phyloP scores from a whole-genome alignment of 2,329 filamentous ascomycete species.

The Rhytidhysteron rufulum region DNA sequence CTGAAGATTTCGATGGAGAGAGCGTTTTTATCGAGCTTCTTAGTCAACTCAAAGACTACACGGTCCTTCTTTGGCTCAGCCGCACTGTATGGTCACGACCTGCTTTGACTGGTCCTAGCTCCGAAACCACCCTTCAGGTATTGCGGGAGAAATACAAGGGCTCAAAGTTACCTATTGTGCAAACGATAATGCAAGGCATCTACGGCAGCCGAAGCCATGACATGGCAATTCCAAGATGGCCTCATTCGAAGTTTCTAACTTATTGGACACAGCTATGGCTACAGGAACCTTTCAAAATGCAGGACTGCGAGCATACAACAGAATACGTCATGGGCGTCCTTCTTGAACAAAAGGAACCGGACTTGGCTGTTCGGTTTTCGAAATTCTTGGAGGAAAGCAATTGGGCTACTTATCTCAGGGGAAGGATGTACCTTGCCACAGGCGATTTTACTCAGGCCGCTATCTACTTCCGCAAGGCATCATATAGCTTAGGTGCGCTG shows the following conservation, averaged over 20 bases:
- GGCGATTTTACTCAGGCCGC: conserved; percentile 72
- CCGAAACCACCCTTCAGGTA: conserved; percentile 19
- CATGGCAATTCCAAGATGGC: conserved; percentile 19
- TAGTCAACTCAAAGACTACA: conserved; percentile 31
- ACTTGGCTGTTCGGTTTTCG: conserved; percentile 61
- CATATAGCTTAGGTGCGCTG: conserved; percentile 72
- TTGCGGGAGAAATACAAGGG: conserved; percentile 21
- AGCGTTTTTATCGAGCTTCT: conserved; percentile 65
- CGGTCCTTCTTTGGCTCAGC: conserved; percentile 32
- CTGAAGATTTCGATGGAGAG: conserved; percentile 59
- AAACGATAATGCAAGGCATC: conserved; percentile 34
- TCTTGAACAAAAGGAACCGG: conserved; percentile 39
- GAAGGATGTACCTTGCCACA: conserved; percentile 69
- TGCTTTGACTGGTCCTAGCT: conserved; percentile 23
- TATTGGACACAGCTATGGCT: conserved; percentile 47
- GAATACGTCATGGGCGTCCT: conserved; percentile 41
- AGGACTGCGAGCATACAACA: conserved; percentile 33
- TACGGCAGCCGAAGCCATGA: conserved; percentile 29
- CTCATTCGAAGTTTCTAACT: conserved; percentile 35
- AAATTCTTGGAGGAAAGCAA: conserved; percentile 56
- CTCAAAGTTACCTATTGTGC: conserved; percentile 28
- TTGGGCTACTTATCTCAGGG: conserved; percentile 75
- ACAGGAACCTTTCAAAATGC: conserved; percentile 34
- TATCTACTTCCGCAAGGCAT: conserved; percentile 74
- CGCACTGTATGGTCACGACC: conserved; percentile 31